These are phyloP conservation scores for Phalaenopsis equestris DNA, from an alignment of 106 monocot genomes.

Conservation along the genomic window DNA sequence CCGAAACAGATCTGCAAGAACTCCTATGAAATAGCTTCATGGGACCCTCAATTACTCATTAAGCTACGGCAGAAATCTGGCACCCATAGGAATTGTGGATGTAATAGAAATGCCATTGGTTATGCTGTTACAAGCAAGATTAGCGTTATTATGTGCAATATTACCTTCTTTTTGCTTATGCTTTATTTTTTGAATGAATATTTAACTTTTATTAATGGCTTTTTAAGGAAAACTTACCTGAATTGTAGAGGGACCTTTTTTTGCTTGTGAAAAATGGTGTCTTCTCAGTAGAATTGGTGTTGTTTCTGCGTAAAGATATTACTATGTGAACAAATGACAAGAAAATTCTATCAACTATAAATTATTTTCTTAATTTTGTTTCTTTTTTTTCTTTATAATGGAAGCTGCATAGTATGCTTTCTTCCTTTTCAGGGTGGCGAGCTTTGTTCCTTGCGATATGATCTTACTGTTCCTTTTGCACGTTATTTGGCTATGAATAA, in stretches of 20 bases:
- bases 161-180: no score
- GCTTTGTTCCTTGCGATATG: conserved; percentile 88
- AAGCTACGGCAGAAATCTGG: no score
- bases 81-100: no score
- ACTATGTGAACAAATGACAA: not conserved
- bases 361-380: not conserved
- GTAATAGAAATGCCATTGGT: no score
- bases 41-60: no score
- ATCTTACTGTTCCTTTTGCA: conserved; percentile 96
- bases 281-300: not conserved
- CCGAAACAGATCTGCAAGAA: no score
- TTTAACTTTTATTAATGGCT: not conserved
- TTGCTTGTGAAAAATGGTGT: no score
- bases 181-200: no score
- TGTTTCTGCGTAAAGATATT: not conserved
- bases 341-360: not conserved
- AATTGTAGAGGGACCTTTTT: not conserved
- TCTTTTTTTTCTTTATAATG: not conserved
- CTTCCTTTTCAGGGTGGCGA: conserved; percentile 75
- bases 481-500: conserved; percentile 81
- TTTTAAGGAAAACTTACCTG: not conserved
- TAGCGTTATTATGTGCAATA: no score
- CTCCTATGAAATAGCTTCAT: no score
- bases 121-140: no score
- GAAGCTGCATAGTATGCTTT: not conserved